phyloP scores from a whole-genome alignment of 2,329 filamentous ascomycete genomes.

The Penicillium sp. region DNA sequence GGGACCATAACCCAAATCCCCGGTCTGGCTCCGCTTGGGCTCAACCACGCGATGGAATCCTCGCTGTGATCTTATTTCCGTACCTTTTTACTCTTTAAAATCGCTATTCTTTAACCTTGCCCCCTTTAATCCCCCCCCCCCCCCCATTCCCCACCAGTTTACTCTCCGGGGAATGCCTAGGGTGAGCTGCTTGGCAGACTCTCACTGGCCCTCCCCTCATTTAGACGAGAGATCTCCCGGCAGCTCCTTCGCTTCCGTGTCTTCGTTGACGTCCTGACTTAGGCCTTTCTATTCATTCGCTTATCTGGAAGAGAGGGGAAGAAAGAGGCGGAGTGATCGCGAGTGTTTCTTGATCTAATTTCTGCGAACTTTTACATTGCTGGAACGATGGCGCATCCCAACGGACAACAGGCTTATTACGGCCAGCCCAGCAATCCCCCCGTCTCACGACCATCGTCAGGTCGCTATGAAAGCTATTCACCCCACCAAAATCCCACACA shows the following conservation, averaged over 20 bases:
- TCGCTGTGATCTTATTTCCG: not conserved
- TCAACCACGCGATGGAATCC: not conserved
- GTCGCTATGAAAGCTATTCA: conserved; percentile 44
- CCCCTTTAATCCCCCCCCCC: not conserved
- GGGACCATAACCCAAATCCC: not conserved
- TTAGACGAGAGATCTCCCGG: not conserved
- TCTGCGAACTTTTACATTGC: not conserved
- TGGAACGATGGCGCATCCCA: conserved; percentile 55
- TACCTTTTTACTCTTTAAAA: not conserved
- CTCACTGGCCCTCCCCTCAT: conserved; percentile 12
- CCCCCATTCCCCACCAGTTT: not conserved
- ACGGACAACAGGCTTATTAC: conserved; percentile 52
- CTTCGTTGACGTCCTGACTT: not conserved
- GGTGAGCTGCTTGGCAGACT: conserved; percentile 8
- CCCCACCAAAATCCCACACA: conserved; percentile 43
- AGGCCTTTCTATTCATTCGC: not conserved
- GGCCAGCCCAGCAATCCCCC: conserved; percentile 34
- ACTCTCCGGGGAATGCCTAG: conserved; percentile 12
- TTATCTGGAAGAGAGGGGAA: not conserved
- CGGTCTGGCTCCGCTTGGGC: not conserved
- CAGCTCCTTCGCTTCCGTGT: not conserved
- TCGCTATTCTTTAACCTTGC: not conserved
- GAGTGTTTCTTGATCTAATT: not conserved
- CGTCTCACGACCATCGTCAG: conserved; percentile 29
- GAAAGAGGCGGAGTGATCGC: not conserved